phyloP scores from a whole-genome alignment of 768 basidiomycete species.

The Daedalea quercina region DNA sequence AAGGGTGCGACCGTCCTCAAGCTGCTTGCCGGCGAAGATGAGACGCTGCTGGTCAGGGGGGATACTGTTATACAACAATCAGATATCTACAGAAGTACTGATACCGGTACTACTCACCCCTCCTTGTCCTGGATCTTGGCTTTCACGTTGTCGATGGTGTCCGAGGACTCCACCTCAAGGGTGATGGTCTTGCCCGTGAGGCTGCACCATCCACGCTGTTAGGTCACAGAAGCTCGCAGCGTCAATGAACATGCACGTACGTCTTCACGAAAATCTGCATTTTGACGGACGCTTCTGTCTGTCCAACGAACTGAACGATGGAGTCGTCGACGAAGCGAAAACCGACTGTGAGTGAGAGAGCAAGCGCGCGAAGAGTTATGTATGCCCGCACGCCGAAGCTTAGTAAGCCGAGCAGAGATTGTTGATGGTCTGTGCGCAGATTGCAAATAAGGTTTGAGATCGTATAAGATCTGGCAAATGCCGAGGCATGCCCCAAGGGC shows the following conservation, averaged over 20 bases:
- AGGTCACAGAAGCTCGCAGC: conserved; percentile 8
- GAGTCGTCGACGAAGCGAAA: conserved; percentile 85
- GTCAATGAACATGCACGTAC: conserved; percentile 36
- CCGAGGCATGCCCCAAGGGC: conserved; percentile 7
- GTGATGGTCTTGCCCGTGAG: conserved; percentile 99
- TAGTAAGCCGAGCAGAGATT: conserved; percentile 20
- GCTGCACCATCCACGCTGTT: conserved; percentile 36
- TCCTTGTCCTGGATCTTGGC: conserved; percentile 98
- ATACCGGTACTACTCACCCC: conserved; percentile 49
- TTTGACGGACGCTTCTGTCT: conserved; percentile 68
- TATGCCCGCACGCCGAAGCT: conserved; percentile 13
- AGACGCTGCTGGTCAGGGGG: conserved; percentile 94
- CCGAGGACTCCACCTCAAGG: conserved; percentile 95
- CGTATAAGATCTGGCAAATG: conserved; percentile 3
- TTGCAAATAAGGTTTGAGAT: conserved; percentile 20
- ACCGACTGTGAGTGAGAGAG: conserved; percentile 31
- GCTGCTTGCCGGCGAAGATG: conserved; percentile 99
- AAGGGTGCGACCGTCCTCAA: conserved; percentile 97
- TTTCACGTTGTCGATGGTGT: conserved; percentile 98
- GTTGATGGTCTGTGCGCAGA: conserved; percentile 41
- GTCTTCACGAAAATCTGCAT: conserved; percentile 99
- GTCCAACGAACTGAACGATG: conserved; percentile 85
- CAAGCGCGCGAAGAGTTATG: conserved; percentile 4
- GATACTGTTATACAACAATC: conserved; percentile 40
- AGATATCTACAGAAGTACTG: conserved; percentile 4